Percentiles rank a stretch among this genome's conserved stretches.
phyloP scores from a whole-genome alignment of 495 filamentous ascomycete species.

The Rusavskia elegans region DNA sequence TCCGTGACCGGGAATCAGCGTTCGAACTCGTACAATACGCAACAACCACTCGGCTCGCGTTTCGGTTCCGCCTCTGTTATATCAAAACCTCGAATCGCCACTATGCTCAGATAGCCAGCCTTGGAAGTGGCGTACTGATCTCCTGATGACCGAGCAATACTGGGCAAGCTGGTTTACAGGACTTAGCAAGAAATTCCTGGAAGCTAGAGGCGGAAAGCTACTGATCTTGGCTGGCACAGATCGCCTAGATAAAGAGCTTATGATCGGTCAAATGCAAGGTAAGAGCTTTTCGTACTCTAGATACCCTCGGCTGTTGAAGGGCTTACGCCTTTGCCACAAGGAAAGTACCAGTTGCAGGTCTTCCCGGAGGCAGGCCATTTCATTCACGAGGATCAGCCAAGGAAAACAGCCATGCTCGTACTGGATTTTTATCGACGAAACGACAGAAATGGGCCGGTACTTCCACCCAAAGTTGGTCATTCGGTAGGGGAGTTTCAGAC shows the following conservation, averaged over 20 bases:
- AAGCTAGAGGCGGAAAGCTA: conserved; percentile 71
- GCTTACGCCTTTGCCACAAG: conserved; percentile 21
- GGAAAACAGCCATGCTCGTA: conserved; percentile 66
- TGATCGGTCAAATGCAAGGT: conserved; percentile 98
- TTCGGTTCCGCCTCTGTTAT: conserved; percentile 73
- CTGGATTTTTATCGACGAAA: conserved; percentile 88
- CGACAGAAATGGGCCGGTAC: conserved; percentile 64
- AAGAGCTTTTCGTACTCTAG: conserved; percentile 6
- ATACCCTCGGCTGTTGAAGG: not conserved
- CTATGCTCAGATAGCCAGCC: conserved; percentile 18
- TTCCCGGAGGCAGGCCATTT: conserved; percentile 94
- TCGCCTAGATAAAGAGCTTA: conserved; percentile 81
- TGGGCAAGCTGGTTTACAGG: conserved; percentile 92
- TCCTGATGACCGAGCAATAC: conserved; percentile 70
- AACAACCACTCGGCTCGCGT: conserved; percentile 64
- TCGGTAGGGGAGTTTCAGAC: conserved; percentile 20
- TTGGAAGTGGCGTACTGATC: conserved; percentile 79
- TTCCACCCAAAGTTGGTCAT: conserved; percentile 78
- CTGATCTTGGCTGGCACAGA: conserved; percentile 88
- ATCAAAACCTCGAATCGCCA: conserved; percentile 26
- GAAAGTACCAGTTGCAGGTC: conserved; percentile 90
- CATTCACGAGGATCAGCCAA: conserved; percentile 85
- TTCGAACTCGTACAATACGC: conserved; percentile 74
- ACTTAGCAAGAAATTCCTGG: conserved; percentile 76
- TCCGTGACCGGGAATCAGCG: conserved; percentile 21